Conservation (phyloP, 2,329 filamentous ascomycete species). For the Fusarium sp. region DNA sequence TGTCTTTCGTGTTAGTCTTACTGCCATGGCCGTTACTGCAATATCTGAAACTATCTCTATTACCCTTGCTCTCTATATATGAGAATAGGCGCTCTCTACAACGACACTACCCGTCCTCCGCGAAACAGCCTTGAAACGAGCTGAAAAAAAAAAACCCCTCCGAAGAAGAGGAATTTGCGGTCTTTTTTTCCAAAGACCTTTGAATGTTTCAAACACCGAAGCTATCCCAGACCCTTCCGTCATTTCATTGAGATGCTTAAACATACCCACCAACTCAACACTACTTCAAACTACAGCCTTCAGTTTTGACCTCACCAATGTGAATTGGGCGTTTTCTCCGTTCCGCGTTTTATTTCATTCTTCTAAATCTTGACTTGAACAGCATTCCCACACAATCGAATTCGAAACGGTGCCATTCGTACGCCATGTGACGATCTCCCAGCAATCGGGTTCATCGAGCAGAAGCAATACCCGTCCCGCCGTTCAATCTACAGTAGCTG, state of each 20-base stretch:
- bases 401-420: neutral
- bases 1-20: neutral
- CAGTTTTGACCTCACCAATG: neutral
- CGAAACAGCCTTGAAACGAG: neutral
- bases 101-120: neutral
- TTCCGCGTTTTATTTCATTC: neutral
- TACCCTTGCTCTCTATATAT: neutral
- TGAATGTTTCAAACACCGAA: neutral
- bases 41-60: neutral
- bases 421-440: neutral
- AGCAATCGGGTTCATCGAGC: neutral
- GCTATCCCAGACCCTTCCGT: neutral
- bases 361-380: neutral
- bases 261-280: neutral
- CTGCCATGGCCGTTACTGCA: neutral
- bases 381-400: neutral
- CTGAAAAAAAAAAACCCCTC: neutral
- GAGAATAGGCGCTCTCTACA: neutral
- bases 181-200: neutral
- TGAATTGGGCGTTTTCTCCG: neutral
- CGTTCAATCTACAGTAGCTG: neutral
- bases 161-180: rapidly evolving
- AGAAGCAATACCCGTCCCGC: neutral
- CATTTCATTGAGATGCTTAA: neutral
- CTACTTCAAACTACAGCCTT: neutral